Conservation (phyloP, 768 basidiomycete genomes). For the Boletellus emodensis region DNA sequence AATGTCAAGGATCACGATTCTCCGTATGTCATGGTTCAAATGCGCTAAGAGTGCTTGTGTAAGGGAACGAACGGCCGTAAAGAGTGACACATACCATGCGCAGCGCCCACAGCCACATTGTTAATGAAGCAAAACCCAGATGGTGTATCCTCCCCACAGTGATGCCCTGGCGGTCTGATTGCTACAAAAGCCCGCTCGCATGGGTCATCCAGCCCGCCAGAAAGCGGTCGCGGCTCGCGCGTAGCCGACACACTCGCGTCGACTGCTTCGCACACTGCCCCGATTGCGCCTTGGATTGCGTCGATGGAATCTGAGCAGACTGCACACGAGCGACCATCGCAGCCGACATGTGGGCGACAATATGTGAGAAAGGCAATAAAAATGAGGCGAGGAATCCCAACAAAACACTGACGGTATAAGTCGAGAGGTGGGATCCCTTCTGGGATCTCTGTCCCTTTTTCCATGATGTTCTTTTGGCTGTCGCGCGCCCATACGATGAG, state of each 20-base stretch:
- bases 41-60: conserved; percentile 55
- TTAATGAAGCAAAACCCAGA: conserved; percentile 96
- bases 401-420: conserved; percentile 61
- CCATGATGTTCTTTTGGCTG: conserved; percentile 56
- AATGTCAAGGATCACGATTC: conserved; percentile 86
- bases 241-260: conserved; percentile 51
- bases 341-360: not conserved
- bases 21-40: conserved; percentile 69
- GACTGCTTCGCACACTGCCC: conserved; percentile 85
- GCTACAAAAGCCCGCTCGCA: conserved; percentile 68
- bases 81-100: conserved; percentile 62
- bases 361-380: not conserved
- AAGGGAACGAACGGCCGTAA: not conserved
- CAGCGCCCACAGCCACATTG: conserved; percentile 86
- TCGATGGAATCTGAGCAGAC: conserved; percentile 76
- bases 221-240: conserved; percentile 11
- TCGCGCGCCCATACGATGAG: conserved; percentile 56
- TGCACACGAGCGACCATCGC: conserved; percentile 23
- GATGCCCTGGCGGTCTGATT: conserved; percentile 89
- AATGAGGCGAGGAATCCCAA: not conserved
- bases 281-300: conserved; percentile 78
- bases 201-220: conserved; percentile 6
- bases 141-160: conserved; percentile 87
- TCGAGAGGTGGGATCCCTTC: conserved; percentile 69
- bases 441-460: conserved; percentile 74